A percentile compares a stretch with the other conserved stretches of the same genome.
Conservation (phyloP, 2,329 filamentous ascomycete species). For the Pseudocercospora vitis region DNA sequence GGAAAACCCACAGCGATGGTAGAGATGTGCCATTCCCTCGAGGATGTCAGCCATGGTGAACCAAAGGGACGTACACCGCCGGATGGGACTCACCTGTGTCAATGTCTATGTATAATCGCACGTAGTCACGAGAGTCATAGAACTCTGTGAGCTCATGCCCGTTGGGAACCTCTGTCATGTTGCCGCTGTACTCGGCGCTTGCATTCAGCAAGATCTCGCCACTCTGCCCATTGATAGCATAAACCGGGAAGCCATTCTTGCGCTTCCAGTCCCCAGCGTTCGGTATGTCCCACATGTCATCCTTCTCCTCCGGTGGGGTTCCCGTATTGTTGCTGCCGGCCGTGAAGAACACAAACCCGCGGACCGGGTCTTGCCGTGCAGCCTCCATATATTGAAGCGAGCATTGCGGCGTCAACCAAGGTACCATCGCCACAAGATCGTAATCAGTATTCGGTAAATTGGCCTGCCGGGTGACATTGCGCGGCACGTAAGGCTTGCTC, state of each 20-base stretch:
- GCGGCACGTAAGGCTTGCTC: constrained; percentile 66
- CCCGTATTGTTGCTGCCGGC: constrained; percentile 49
- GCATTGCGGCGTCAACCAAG: constrained; percentile 77
- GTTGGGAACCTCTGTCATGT: constrained; percentile 55
- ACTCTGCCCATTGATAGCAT: constrained; percentile 69
- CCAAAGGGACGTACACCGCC: no score
- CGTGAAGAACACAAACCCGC: constrained; percentile 59
- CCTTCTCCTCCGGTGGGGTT: constrained; percentile 65
- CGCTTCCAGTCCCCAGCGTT: constrained; percentile 71
- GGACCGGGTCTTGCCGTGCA: constrained; percentile 58
- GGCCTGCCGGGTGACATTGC: constrained; percentile 70
- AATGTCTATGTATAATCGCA: constrained; percentile 55
- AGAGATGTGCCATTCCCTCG: constrained; percentile 41
- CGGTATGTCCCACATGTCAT: constrained; percentile 67
- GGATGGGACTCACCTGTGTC: constrained; percentile 43
- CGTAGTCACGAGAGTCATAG: constrained; percentile 45
- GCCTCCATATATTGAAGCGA: constrained; percentile 68
- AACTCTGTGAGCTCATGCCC: constrained; percentile 41
- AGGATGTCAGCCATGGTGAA: constrained; percentile 20
- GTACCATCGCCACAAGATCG: constrained; percentile 76
- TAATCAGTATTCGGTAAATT: constrained; percentile 68
- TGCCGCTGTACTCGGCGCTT: constrained; percentile 74
- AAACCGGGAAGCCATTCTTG: constrained; percentile 74
- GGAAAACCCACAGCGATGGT: constrained; percentile 79
- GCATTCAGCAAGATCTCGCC: constrained; percentile 70